A percentile compares a stretch with the other conserved stretches of the same genome.
Evolutionary conservation across 1,284 basidiomycete genomes (phyloP).

Genomic region (Coniferiporia weirii): DNA sequence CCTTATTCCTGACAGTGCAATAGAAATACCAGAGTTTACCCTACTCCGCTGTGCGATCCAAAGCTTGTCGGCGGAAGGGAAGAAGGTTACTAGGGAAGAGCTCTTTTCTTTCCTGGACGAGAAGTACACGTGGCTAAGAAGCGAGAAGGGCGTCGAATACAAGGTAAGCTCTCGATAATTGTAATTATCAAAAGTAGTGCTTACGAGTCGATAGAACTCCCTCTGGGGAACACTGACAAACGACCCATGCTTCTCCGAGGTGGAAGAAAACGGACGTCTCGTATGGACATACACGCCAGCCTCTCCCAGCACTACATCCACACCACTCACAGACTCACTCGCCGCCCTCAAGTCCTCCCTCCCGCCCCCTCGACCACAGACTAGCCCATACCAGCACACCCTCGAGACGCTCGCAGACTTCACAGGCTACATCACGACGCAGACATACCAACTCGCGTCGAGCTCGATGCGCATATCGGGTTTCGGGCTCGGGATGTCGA

Average conservation of each 20-base stretch:
- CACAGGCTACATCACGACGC: conserved; percentile 61
- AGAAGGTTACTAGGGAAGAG: conserved; percentile 48
- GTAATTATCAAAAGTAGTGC: not conserved
- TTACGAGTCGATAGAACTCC: conserved; percentile 35
- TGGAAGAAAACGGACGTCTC: conserved; percentile 27
- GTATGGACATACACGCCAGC: conserved; percentile 48
- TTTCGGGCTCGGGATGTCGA: conserved; percentile 25
- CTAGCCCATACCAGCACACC: conserved; percentile 41
- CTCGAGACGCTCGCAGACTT: conserved; percentile 55
- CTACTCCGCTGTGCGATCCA: conserved; percentile 57
- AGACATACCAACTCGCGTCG: conserved; percentile 45
- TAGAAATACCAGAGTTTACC: conserved; percentile 43
- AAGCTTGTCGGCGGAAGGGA: conserved; percentile 40
- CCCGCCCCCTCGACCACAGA: conserved; percentile 27
- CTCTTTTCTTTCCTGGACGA: conserved; percentile 52
- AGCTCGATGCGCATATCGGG: conserved; percentile 25
- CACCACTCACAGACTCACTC: conserved; percentile 46
- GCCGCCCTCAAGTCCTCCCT: conserved; percentile 40
- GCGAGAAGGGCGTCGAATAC: conserved; percentile 43
- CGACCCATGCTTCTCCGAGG: conserved; percentile 42
- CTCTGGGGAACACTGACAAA: conserved; percentile 58
- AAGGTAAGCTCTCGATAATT: conserved; percentile 38
- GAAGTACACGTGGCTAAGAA: conserved; percentile 50
- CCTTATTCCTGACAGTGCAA: conserved; percentile 29
- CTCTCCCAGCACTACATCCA: conserved; percentile 31